Base-by-base conservation (phyloP, 2,329 filamentous ascomycete species). In the Fusarium agapanthi region DNA sequence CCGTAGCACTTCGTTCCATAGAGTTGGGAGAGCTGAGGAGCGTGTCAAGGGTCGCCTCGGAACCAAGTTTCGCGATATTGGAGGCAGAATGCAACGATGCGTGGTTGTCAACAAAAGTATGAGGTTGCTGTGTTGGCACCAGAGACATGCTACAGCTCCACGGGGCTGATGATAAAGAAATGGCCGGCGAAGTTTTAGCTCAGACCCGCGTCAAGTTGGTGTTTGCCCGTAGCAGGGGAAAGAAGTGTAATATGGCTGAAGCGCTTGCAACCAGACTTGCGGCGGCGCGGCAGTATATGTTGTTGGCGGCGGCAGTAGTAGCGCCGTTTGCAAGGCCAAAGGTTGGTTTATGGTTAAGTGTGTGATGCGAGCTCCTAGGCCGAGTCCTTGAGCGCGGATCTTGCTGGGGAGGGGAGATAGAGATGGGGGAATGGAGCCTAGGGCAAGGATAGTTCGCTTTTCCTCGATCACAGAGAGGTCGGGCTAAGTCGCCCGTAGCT, bases 1-100 rank as follows among this genome's bases (percentile, higher is more conserved):
- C 92, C 86, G 91, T 84, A 81, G 90, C 88, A 88, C 84, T 84
- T 82, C 87, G 87, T 85, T 89, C 88, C 88, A 88, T 88, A 85
- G 81, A 83, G 78, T 67, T 80, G 75, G 71, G 66, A 62, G 70
- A 74, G 63, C 67, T 61, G 72, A 75, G 69, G 61, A 77, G 74
- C 63, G 72, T 71, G 71, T 75, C 69, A 66, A 77, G 47, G 62
- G 75, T 77, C 51, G 73, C 72, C 74, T 80, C 72, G 72, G 74
- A 76, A 64, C 72, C 72, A 71, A 75, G 66, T 65, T 72, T 72
- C 59, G 55, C 57, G 61, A 60, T 64, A 54, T 73, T 67, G 65
- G 72, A 68, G 38, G 73, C 62, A 65, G 72, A 65, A 35, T 68
- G 70, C 66, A 77, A 58, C 65, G 73, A 73, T 66, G 69, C 68